Conservation (phyloP, 1,139 yeast genomes). For the Pichia sp. region DNA sequence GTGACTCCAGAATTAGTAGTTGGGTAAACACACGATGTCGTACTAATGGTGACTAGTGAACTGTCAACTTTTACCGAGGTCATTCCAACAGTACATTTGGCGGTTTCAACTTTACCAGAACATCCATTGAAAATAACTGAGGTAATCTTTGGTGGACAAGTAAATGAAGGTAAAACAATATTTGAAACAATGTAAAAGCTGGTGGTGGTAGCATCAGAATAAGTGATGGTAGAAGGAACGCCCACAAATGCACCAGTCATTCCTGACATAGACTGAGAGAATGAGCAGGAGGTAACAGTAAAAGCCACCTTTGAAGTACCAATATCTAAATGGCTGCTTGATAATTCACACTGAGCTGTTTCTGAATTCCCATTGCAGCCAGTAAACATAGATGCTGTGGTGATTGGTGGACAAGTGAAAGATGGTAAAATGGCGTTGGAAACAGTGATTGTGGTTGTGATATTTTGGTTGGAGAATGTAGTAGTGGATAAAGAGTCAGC, state of each 20-base stretch:
- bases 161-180: not conserved
- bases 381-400: not conserved
- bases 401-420: conserved; percentile 4
- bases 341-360: not conserved
- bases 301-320: not conserved
- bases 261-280: too few relatives aligned
- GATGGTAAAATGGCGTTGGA: conserved; percentile 8
- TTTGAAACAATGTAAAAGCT: too few relatives aligned
- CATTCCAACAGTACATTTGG: conserved; percentile 4
- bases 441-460: conserved; percentile 6
- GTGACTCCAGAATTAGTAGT: too few relatives aligned
- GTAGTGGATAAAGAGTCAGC: not conserved
- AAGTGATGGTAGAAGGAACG: not conserved
- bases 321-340: not conserved
- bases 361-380: not conserved
- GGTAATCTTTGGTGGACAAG: not conserved
- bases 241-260: too few relatives aligned
- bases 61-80: conserved; percentile 1
- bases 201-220: not conserved
- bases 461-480: not conserved
- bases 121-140: conserved; percentile 6
- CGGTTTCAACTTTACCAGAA: not conserved
- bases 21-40: not conserved
- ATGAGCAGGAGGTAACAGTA: too few relatives aligned
- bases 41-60: not conserved